These are phyloP conservation scores for Verticillium longisporum DNA, from an alignment of 2,329 filamentous ascomycete species.

Conservation along the genomic window DNA sequence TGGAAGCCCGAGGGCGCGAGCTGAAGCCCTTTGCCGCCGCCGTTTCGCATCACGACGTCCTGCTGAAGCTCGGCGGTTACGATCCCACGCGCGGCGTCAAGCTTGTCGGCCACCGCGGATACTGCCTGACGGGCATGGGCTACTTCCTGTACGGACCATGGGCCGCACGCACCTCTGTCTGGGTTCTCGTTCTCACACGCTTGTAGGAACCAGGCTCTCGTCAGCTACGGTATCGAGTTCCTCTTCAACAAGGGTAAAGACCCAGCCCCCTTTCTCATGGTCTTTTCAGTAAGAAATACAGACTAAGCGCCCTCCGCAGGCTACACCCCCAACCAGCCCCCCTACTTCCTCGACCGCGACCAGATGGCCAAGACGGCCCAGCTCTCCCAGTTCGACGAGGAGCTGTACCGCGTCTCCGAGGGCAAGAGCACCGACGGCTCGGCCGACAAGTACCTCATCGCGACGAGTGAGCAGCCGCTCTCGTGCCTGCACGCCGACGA, in stretches of 20 bases:
- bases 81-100: slow-evolving; percentile 91
- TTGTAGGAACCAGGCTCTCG: slow-evolving; percentile 68
- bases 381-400: slow-evolving; percentile 94
- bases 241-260: slow-evolving; percentile 57
- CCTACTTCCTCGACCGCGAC: slow-evolving; percentile 34
- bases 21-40: slow-evolving; percentile 58
- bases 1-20: slow-evolving; percentile 74
- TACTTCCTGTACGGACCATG: slow-evolving; percentile 55
- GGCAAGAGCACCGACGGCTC: slow-evolving; percentile 58
- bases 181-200: slow-evolving; percentile 8
- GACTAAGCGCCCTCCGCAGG: slow-evolving; percentile 18
- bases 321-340: slow-evolving; percentile 52
- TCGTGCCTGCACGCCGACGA: slow-evolving; percentile 89
- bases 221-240: slow-evolving; percentile 93
- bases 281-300: not conserved
- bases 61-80: slow-evolving; percentile 81
- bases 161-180: no score
- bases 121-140: slow-evolving; percentile 85
- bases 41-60: slow-evolving; percentile 92
- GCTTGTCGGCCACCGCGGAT: slow-evolving; percentile 88
- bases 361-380: slow-evolving; percentile 98
- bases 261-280: not conserved
- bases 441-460: slow-evolving; percentile 75
- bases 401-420: slow-evolving; percentile 92
- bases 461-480: slow-evolving; percentile 81